Evolutionary conservation across 768 basidiomycete genomes (phyloP).

Genomic region (Agaricus bisporus): DNA sequence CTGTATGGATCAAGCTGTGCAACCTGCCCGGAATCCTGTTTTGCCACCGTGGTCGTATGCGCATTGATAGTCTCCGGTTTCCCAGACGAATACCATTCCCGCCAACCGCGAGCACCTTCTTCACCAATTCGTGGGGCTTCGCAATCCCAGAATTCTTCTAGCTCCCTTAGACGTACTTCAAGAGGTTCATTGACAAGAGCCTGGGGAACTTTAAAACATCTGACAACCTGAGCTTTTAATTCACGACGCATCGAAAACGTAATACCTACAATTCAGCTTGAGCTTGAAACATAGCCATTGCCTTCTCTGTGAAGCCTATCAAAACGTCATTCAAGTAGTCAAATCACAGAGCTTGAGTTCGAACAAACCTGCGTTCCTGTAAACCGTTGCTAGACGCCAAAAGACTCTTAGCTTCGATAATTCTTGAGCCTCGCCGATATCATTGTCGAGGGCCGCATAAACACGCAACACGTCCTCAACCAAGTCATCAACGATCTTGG

Average conservation of each 20-base stretch:
- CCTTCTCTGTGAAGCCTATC: conserved; percentile 67
- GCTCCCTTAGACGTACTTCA: conserved; percentile 41
- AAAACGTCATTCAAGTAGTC: conserved; percentile 7
- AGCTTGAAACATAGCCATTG: conserved; percentile 75
- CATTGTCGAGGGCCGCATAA: conserved; percentile 31
- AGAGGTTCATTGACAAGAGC: conserved; percentile 37
- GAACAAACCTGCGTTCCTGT: conserved; percentile 58
- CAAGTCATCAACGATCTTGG: conserved; percentile 44
- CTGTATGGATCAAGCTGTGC: conserved; percentile 55
- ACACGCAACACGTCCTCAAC: conserved; percentile 46
- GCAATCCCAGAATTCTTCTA: conserved; percentile 85
- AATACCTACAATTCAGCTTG: conserved; percentile 73
- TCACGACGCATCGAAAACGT: background rate
- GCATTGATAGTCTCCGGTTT: conserved; percentile 24
- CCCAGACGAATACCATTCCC: conserved; percentile 46
- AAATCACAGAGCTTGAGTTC: background rate
- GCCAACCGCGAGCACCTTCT: conserved; percentile 60
- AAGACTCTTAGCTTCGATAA: conserved; percentile 52
- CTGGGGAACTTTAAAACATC: conserved; percentile 53
- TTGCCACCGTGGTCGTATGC: background rate
- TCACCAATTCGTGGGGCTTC: conserved; percentile 77
- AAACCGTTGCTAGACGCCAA: conserved; percentile 62
- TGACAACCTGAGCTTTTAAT: conserved; percentile 20
- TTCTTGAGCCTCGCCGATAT: conserved; percentile 36
- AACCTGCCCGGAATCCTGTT: conserved; percentile 7